Percentiles rank a stretch among this genome's conserved stretches.
Evolutionary conservation across 768 basidiomycete genomes (phyloP).

Genomic region (Hygrophorus russula): DNA sequence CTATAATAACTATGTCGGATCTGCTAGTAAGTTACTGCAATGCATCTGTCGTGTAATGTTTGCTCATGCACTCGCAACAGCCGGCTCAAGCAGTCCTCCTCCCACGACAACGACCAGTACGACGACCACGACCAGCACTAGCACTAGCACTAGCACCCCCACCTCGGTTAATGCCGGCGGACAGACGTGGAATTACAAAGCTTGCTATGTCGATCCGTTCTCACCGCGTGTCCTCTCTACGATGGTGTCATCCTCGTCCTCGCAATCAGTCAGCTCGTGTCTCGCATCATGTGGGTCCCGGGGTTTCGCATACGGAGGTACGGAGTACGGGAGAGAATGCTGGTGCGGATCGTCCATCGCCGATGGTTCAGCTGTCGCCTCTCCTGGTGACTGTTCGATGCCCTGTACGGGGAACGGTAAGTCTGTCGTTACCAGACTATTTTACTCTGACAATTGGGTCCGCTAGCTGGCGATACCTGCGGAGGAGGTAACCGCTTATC

Average conservation of each 20-base stretch:
- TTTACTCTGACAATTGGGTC: not conserved
- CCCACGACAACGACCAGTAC: no score
- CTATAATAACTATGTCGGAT: conserved; percentile 53
- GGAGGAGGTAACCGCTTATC: conserved; percentile 1
- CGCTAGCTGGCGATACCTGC: not conserved
- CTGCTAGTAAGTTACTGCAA: conserved; percentile 22
- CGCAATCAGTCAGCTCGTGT: not conserved
- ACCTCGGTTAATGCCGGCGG: no score
- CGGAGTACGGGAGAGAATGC: conserved; percentile 5
- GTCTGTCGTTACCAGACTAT: not conserved
- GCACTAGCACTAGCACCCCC: no score
- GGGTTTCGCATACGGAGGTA: conserved; percentile 4
- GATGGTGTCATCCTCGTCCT: conserved; percentile 1
- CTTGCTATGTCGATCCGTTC: conserved; percentile 1
- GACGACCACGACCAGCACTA: no score
- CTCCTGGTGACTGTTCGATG: not conserved
- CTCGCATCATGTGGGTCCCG: not conserved
- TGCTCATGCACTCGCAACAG: no score
- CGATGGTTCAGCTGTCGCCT: not conserved
- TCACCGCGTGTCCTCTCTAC: conserved; percentile 3
- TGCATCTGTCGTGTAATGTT: not conserved
- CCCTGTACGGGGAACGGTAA: not conserved
- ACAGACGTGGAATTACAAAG: not conserved
- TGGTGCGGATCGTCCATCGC: conserved; percentile 3
- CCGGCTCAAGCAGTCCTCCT: no score